These are phyloP conservation scores for Paraleonurus japonicus DNA, from an alignment of 257 asterid species.

Conservation along the genomic window DNA sequence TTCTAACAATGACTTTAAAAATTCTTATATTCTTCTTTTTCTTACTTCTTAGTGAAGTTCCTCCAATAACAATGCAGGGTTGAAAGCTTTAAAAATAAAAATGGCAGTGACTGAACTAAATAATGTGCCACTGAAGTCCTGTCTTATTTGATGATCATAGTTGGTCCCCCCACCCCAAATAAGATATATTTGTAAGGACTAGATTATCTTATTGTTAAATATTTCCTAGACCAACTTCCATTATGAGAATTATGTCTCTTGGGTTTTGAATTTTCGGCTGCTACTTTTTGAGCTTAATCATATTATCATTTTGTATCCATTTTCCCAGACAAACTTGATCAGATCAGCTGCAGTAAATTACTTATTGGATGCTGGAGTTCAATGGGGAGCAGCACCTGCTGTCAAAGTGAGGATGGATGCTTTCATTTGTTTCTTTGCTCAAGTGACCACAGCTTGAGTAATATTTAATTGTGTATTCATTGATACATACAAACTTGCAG, in stretches of 20 bases:
- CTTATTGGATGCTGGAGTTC: constrained; percentile 89
- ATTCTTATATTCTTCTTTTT: not conserved
- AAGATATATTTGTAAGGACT: not conserved
- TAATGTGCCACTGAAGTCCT: not conserved
- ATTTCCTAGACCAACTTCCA: not conserved
- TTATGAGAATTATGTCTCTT: not conserved
- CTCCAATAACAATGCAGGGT: not conserved
- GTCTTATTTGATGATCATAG: not conserved
- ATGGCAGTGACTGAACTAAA: constrained; percentile 2
- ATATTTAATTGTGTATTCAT: constrained; percentile 8
- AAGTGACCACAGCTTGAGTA: constrained; percentile 20
- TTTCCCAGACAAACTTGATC: constrained; percentile 69
- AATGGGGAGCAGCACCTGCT: constrained; percentile 94
- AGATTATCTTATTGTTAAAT: not conserved
- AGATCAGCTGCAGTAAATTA: constrained; percentile 87
- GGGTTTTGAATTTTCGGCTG: constrained; percentile 10
- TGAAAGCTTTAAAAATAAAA: constrained; percentile 1
- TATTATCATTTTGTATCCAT: constrained; percentile 14
- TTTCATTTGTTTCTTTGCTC: not conserved
- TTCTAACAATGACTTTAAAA: not conserved
- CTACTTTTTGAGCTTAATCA: not conserved
- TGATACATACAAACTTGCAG: constrained; percentile 41
- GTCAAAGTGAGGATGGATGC: constrained; percentile 60
- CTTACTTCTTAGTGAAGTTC: not conserved
- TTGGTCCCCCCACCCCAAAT: not conserved